Base-by-base conservation (phyloP, 805 yeast species). In the Candida adriatica region DNA sequence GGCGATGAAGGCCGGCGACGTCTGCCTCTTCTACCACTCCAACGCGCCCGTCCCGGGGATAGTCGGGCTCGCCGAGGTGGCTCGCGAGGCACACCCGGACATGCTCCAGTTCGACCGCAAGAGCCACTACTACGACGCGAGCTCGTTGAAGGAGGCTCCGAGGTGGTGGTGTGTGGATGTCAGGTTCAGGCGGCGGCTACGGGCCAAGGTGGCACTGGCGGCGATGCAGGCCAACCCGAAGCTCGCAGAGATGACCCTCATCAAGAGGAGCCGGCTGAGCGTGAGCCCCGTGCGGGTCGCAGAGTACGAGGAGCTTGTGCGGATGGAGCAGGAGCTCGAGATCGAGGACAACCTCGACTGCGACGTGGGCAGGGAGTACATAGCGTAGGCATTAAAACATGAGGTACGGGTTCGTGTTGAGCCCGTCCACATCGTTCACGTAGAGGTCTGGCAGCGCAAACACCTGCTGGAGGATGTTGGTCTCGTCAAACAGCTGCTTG, bases 81-180 rank as follows among this genome's bases (percentile, higher is more conserved):
- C 38, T 8, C 41, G 46, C 6, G 55, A 47, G 21, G 62, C 66
- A 7, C 56, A 53, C 25, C 67, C 69, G 1, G 72, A 66, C 39
- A 37, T 40, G 10, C 40, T 54, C 19, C 72, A 66, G 22, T 65
- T 64, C 37, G 68, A 69, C 38, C 38, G 53, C 4, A 56, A 52
- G 19, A 59, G 65, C 21, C 59, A 66, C 4, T 70, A 73, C 39
- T 73, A 51, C 41, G 80, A 72, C 42, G 35, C 73, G 0, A 70
- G 68, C 41, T 53, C 71, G 0, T 49, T 60, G 2, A 30, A 27
- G 16, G 67, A 61, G 10, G 44, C 42, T 8, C 76, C 77, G 6
- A 53, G 62, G 34, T 73, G 80, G 80, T 71, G 73, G 66, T 71
- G 74, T 52, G 74, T 72, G 4, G 70, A 68, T 29, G 70, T 73